Evolutionary conservation across 352 stramenopile species (phyloP), one percentile per base, ranked within the genome.

Genomic region (Thalassiosira livingstoniorum): DNA sequence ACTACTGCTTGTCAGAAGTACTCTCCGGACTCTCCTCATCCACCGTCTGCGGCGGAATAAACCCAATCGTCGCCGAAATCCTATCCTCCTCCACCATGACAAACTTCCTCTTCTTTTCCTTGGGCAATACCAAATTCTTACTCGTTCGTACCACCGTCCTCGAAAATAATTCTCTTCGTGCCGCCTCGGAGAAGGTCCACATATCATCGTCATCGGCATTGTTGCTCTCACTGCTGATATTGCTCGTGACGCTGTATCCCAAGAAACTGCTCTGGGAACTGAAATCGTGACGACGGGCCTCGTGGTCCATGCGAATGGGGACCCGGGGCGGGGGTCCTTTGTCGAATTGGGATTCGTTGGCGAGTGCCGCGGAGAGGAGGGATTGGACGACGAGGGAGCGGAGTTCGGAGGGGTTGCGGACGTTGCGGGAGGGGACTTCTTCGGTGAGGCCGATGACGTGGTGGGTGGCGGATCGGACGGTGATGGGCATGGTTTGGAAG

Each of bases 401-500:
- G 18, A 86, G 62, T 51, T 83, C 75, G 34, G 54, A 66, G 21
- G 73, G 79, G 34, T 86, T 83, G n/a, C 58, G 65, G 15, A 83
- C 79, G 60, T 86, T 86, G 23, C 43, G 73, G 35, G 51, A 60
- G 27, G 79, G 79, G 7, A 86, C 68, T 51, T 86, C 65, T 71
- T 82, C 79, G 34, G 79, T 83, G 13, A 86, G 64, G 4, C 79
- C 79, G 62, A 86, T 63, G 34, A 86, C 79, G 54, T 80, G 75
- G 43, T 86, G 79, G 23, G 79, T 86, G 2, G 79, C 79, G 15
- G 70, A 82, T 53, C 79, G 37, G 25, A 86, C 73, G 39, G 73
- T 72, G 53, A 86, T 83, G 2, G 79, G 73, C 79, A 86, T 82
- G 27, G 79, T 86, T 64, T 78, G 70, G 29, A 86, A 86, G 57